phyloP scores from a whole-genome alignment of 2,329 filamentous ascomycete genomes.

The Neoscytalidium dimidiatum region DNA sequence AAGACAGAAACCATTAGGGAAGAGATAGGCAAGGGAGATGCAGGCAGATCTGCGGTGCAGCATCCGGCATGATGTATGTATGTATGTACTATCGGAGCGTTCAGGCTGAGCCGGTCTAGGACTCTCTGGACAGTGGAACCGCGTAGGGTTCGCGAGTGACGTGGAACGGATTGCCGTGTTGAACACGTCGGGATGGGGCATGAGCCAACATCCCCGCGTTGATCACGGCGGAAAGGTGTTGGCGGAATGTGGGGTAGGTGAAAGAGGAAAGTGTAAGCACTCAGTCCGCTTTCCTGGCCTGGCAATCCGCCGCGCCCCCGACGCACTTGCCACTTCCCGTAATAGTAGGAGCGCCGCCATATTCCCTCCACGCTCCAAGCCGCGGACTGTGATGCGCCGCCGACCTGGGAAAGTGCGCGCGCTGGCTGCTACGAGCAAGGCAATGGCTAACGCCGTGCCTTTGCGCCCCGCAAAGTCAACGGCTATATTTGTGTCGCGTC shows the following conservation, averaged over 20 bases:
- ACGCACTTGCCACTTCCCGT: neutral
- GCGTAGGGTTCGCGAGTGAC: neutral
- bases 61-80: neutral
- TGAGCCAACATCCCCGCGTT: neutral
- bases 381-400: neutral
- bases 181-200: neutral
- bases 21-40: neutral
- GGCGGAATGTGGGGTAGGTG: conserved; percentile 11
- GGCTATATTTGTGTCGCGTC: neutral
- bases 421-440: neutral
- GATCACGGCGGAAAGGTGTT: neutral
- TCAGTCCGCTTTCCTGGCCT: neutral
- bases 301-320: neutral
- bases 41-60: neutral
- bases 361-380: neutral
- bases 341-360: neutral
- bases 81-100: neutral
- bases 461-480: neutral
- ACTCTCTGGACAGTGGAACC: neutral
- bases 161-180: conserved; percentile 6
- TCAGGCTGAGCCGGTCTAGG: neutral
- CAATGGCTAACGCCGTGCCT: neutral
- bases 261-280: conserved; percentile 1
- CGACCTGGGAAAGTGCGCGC: neutral
- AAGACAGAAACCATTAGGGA: neutral